Evolutionary conservation across 768 basidiomycete genomes (phyloP), one percentile per base, ranked within the genome.

Genomic region (Mycena belliarum): DNA sequence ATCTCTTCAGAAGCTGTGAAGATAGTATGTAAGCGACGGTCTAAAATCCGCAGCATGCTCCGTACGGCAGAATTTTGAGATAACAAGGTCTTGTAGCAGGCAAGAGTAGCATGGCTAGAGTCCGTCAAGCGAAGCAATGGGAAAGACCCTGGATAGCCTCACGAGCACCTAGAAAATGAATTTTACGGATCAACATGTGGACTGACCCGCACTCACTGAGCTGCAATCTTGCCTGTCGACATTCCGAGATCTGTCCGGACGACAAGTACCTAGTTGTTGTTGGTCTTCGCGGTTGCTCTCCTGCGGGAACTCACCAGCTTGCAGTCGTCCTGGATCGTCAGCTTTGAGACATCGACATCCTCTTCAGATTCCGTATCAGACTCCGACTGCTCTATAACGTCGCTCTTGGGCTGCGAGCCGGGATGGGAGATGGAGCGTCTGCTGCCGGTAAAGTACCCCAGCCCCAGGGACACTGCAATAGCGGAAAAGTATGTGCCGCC

Each of bases 31-130:
- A 33, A 49, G 48, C 41, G 35, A 50, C 37, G 35, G n/a, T n/a
- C 21, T n/a, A 11, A 23, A 25, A 9, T 38, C 21, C 15, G 33
- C 23, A 4, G 6, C 14, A n/a, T 42, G 14, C n/a, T 33, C 24
- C 65, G n/a, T 43, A 81, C 81, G 28, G 68, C 64, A 0, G 81
- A 78, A 66, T 84, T 83, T 9, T 73, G 68, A 43, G 71, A 71
- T 33, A 65, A 55, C 24, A 83, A 63, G 1, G 75, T 74, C 66
- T 83, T 78, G 67, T 82, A 83, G 70, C 82, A 83, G 12, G 81
- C 82, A 26, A 84, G 68, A 0, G 83, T 82, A n/a, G 83, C 83
- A 65, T 85, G 83, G 6, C 80, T 80, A 20, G 12, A 32, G n/a
- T 41, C 21, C 9, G 38, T 35, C 15, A n/a, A 63, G 26, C 38